A percentile compares a stretch with the other conserved stretches of the same genome.
Conservation (phyloP, 768 basidiomycete species). For the Lyophyllum shimeji region DNA sequence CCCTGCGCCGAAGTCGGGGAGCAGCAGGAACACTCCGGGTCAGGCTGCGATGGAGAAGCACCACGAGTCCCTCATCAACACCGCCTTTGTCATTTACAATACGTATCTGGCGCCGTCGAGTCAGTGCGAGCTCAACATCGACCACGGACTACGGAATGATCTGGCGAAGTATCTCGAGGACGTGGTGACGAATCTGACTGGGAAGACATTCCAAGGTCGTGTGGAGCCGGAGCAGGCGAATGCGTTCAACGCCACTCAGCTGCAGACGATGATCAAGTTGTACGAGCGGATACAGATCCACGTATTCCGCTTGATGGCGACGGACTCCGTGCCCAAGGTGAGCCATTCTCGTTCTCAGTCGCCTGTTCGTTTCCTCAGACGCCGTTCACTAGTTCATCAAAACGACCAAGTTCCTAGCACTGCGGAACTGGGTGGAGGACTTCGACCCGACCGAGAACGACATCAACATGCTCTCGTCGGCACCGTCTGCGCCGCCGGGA, state of each 20-base stretch:
- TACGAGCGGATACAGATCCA: conserved; percentile 97
- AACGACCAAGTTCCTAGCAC: conserved; percentile 76
- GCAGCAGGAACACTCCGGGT: conserved; percentile 56
- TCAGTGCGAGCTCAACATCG: conserved; percentile 96
- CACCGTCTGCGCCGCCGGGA: conserved; percentile 70
- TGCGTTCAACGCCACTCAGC: conserved; percentile 91
- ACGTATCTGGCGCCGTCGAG: conserved; percentile 95
- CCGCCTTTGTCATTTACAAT: conserved; percentile 92
- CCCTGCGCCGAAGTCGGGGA: conserved; percentile 35
- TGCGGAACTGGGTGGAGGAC: conserved; percentile 78
- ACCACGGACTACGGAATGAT: conserved; percentile 94
- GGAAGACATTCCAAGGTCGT: conserved; percentile 75
- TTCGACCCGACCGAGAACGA: conserved; percentile 67
- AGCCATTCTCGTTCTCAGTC: conserved; percentile 14
- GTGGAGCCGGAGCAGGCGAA: conserved; percentile 80
- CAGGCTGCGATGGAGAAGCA: conserved; percentile 95
- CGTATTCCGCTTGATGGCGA: conserved; percentile 97
- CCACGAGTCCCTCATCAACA: conserved; percentile 92
- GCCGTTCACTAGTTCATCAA: conserved; percentile 71
- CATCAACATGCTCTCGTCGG: conserved; percentile 51
- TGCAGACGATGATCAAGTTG: conserved; percentile 88
- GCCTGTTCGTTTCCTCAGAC: conserved; percentile 12
- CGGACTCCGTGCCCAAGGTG: conserved; percentile 98
- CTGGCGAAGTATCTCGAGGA: conserved; percentile 92
- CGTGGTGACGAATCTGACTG: conserved; percentile 75